Base-by-base conservation (phyloP, 2,329 filamentous ascomycete genomes). In the Penicillium sp. region DNA sequence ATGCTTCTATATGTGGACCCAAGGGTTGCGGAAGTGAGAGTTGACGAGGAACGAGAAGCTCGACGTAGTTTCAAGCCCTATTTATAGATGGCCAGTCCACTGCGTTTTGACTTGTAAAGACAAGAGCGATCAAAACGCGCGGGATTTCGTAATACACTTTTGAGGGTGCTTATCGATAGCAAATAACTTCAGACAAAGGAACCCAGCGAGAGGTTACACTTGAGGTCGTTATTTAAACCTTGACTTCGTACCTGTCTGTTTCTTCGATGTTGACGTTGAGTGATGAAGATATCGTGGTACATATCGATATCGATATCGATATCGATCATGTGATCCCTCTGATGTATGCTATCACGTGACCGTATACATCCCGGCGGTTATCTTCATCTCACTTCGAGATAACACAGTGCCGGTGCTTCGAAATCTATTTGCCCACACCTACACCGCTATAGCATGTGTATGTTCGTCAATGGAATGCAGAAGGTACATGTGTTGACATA, bases 221-320 rank as follows among this genome's bases (percentile, higher is more conserved):
- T 39, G 17, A 17, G 13, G 24, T 9, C 6, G 24, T 28, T 32
- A 32, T 38, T 33, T 34, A 6, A 29, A n/a, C 15, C 33, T 17
- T 45, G 28, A 28, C 15, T 28, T 35, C 28, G 29, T 7, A 17
- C 24, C 21, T 19, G 6, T 12, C 32, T 13, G n/a, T 24, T 43
- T 37, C n/a, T 13, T 49, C 6, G 28, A 34, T 17, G 42, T 32
- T 24, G 43, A 24, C 13, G 35, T 26, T 44, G 26, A 37, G 34
- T 26, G 40, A 49, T 37, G 43, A 48, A 48, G 22, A 49, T 48
- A 40, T 43, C 32, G 28, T 35, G 44, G 15, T 45, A 39, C 24
- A 38, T 41, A 19, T 21, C 26, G 17, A 42, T 32, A 32, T 42
- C 40, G 40, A 22, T 41, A 46, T 46, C 44, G 44, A 31, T 40